Base-by-base conservation (phyloP, 331 rosid species). In the Acacia pycnantha region DNA sequence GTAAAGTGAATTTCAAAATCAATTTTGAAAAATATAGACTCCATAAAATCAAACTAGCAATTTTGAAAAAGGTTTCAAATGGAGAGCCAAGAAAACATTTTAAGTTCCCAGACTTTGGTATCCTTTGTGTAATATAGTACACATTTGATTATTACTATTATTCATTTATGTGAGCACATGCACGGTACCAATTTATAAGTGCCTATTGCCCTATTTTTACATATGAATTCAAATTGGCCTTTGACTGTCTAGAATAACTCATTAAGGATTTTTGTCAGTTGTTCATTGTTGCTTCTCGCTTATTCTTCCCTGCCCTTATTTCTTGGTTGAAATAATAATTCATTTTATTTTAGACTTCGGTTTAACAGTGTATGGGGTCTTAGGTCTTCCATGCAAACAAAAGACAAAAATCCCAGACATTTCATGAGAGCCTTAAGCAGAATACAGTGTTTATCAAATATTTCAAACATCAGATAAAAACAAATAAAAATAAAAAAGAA, bases 21-120 rank as follows among this genome's bases (percentile, higher is more conserved):
- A 70, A 79, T 40, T 71, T 21, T 37, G n/a, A 81, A 74, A 82
- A 77, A 56, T 41, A 27, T 11, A 11, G 40, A 33, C 48, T 64
- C 41, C 9, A 26, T 46, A 65, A 18, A 29, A 66, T 35, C 50
- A 78, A 35, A 46, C 12, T 47, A 62, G 35, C 31, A 44, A 24
- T 11, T 2, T 14, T 62, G 15, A 31, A 73, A 29, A 37, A 37
- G 41, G 51, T 2, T 64, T 46, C 51, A 19, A 35, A 37, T 27
- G 16, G 26, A 82, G 58, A 51, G 56, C 29, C 54, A 77, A 33
- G 14, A 33, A 53, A 18, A 24, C 24, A 77, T 31, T 47, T 16
- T 64, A 37, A 37, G 41, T 6, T 37, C 41, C 41, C 41, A 37
- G 41, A 37, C 41, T 37, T 37, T 6, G 41, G 41, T 37, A 37